Evolutionary conservation across 352 stramenopile genomes (phyloP).

Genomic region (Globisporangium splendens): DNA sequence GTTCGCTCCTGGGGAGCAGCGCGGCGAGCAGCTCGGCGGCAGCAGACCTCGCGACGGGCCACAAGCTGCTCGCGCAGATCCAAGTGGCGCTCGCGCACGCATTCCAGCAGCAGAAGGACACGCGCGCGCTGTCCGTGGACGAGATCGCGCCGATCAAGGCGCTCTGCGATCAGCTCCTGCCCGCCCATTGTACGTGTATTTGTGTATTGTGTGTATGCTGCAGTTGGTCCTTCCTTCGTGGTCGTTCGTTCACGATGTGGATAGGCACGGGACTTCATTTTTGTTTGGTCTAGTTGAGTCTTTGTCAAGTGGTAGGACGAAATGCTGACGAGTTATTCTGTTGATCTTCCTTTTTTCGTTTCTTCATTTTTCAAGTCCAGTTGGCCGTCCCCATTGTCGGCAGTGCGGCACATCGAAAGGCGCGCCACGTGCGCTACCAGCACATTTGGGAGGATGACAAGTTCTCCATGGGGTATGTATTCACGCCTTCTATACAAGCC

Average conservation of each 20-base stretch:
- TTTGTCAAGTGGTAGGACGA: conserved; percentile 3
- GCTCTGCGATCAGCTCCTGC: conserved; percentile 66
- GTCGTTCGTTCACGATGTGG: neutral
- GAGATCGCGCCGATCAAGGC: conserved; percentile 65
- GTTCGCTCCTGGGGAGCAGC: conserved; percentile 27
- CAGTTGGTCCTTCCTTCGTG: neutral
- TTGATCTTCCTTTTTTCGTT: neutral
- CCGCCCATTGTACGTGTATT: conserved; percentile 51
- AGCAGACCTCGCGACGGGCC: conserved; percentile 25
- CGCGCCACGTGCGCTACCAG: conserved; percentile 51
- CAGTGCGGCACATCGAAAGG: conserved; percentile 1
- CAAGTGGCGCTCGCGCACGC: conserved; percentile 37
- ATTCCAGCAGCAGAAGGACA: conserved; percentile 26
- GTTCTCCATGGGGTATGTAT: conserved; percentile 70
- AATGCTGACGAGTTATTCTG: no score
- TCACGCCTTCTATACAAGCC: neutral
- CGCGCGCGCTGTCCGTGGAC: conserved; percentile 39
- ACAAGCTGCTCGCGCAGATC: conserved; percentile 47
- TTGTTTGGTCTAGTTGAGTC: no score
- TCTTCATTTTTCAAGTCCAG: conserved; percentile 33
- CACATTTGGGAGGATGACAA: conserved; percentile 80
- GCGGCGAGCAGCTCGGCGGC: neutral
- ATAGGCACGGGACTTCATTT: no score
- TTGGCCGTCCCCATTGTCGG: conserved; percentile 32
- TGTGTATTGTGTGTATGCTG: neutral